Evolutionary conservation across 306 rosid species (phyloP).

Genomic region (Luffa acutangula): DNA sequence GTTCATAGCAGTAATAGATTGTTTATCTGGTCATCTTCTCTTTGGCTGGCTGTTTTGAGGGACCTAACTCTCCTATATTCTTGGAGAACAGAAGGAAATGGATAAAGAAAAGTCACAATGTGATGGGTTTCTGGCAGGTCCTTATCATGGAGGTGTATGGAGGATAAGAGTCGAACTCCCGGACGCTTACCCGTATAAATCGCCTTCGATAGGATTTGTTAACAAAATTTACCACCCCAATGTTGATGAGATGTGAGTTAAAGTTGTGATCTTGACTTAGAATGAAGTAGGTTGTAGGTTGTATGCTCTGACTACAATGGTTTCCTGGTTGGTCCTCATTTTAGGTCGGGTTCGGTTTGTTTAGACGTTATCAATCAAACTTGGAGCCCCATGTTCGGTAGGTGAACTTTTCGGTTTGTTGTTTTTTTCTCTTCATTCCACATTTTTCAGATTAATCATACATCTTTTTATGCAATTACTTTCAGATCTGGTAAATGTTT

Average conservation of each 20-base stretch:
- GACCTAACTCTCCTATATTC: background rate
- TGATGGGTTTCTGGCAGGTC: constrained; percentile 46
- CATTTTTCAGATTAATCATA: background rate
- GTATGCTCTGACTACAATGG: background rate
- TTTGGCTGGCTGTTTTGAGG: constrained; percentile 3
- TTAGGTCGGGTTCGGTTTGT: constrained; percentile 90
- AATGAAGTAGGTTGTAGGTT: background rate
- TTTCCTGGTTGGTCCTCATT: constrained; percentile 12
- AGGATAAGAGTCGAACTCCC: constrained; percentile 82
- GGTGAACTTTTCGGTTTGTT: background rate
- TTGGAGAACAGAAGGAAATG: constrained; percentile 3
- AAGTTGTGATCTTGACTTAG: background rate
- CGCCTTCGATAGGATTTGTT: constrained; percentile 80
- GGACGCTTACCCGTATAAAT: constrained; percentile 79
- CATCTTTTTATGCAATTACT: background rate
- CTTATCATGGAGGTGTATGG: constrained; percentile 79
- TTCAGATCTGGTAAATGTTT: constrained; percentile 80
- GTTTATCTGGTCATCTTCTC: background rate
- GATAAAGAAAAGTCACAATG: constrained; percentile 1
- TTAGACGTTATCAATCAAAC: constrained; percentile 88
- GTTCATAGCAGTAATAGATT: background rate
- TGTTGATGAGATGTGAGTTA: constrained; percentile 78
- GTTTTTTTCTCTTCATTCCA: background rate
- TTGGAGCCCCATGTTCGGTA: constrained; percentile 98
- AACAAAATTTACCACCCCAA: constrained; percentile 92